Conservation (phyloP, 2,329 filamentous ascomycete genomes). For the Xylaria polymorpha region DNA sequence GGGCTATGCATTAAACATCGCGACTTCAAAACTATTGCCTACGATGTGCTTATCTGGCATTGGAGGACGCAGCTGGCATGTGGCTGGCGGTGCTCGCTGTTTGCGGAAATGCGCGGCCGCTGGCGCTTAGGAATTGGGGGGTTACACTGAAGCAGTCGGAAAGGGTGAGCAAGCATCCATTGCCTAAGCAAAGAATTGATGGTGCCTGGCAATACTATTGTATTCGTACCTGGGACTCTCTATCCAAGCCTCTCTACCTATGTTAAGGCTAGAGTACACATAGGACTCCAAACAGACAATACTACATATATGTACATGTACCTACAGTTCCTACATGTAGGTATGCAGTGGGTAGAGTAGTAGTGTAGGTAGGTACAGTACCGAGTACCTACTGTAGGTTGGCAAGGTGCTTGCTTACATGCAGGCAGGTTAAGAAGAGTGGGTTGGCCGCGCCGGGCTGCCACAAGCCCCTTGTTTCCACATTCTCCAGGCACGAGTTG, state of each 20-base stretch:
- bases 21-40: background rate
- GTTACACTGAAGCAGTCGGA: slow-evolving; percentile 17
- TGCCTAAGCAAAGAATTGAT: slow-evolving; percentile 2
- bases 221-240: background rate
- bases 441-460: background rate
- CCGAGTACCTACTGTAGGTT: no score
- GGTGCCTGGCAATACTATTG: background rate
- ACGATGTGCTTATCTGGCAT: slow-evolving; percentile 5
- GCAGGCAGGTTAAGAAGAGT: background rate
- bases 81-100: slow-evolving; percentile 26
- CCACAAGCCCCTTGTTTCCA: slow-evolving; percentile 6
- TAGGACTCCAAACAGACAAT: background rate
- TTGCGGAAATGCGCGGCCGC: slow-evolving; percentile 21
- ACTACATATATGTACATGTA: no score
- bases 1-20: background rate
- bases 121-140: slow-evolving; percentile 8
- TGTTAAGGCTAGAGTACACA: background rate
- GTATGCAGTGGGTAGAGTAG: no score
- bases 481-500: slow-evolving; percentile 13
- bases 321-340: no score
- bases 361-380: background rate
- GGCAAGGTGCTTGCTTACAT: background rate
- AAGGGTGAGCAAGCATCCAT: background rate
- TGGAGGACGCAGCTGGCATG: slow-evolving; percentile 10
- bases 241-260: no score